Evolutionary conservation across 257 asterid species (phyloP).

Genomic region (Solanum gandarillasii): DNA sequence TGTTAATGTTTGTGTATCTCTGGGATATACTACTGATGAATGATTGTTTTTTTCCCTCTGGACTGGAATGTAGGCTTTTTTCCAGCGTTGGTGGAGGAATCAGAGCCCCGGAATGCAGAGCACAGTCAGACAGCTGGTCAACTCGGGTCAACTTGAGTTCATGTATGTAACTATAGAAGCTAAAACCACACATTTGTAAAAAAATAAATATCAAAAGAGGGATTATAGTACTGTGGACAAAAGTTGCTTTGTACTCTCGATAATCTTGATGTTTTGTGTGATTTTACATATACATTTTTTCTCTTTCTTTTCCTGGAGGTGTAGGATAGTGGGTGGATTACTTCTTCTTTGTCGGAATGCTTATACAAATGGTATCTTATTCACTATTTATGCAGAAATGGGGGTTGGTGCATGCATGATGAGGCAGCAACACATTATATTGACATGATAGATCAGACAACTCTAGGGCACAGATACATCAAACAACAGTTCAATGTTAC

Average conservation of each 20-base stretch:
- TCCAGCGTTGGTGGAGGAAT: slow-evolving; percentile 96
- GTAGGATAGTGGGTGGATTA: not conserved
- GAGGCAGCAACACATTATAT: slow-evolving; percentile 93
- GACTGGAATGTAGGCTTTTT: slow-evolving; percentile 54
- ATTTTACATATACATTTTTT: not conserved
- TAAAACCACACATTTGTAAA: not conserved
- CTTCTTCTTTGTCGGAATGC: not conserved
- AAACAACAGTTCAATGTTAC: slow-evolving; percentile 69
- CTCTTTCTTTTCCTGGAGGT: not conserved
- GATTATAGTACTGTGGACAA: not conserved
- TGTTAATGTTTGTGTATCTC: not conserved
- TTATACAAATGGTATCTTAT: not conserved
- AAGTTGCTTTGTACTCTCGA: not conserved
- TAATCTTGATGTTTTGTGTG: not conserved
- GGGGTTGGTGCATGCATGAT: slow-evolving; percentile 98
- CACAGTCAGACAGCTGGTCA: slow-evolving; percentile 51
- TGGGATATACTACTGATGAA: not conserved
- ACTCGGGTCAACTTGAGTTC: slow-evolving; percentile 87
- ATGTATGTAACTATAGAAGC: slow-evolving; percentile 32
- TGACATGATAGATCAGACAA: slow-evolving; percentile 98
- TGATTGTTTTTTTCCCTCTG: not conserved
- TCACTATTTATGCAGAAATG: slow-evolving; percentile 48
- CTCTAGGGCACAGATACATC: slow-evolving; percentile 74
- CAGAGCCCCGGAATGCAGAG: slow-evolving; percentile 59
- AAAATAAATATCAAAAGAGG: not conserved